These are phyloP conservation scores for Beauveria sp. DNA, from an alignment of 2,329 filamentous ascomycete species.

Conservation along the genomic window DNA sequence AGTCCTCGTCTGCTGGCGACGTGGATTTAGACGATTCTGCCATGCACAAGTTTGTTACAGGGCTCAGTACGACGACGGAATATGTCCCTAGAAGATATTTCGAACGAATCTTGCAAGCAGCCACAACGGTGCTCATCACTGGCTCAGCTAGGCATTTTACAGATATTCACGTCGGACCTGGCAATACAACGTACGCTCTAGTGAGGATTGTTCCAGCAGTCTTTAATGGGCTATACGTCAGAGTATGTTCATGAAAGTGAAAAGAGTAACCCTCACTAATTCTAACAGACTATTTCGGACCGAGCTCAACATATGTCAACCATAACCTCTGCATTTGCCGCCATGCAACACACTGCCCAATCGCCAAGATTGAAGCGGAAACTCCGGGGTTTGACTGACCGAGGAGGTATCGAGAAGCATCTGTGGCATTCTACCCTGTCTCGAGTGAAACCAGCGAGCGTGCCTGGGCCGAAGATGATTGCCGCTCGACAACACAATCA, in stretches of 20 bases:
- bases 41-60: background rate
- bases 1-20: background rate
- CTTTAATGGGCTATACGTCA: slow-evolving; percentile 28
- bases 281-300: slow-evolving; percentile 19
- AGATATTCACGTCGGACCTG: slow-evolving; percentile 16
- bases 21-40: background rate
- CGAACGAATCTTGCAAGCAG: slow-evolving; percentile 13
- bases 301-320: slow-evolving; percentile 20
- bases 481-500: background rate
- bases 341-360: slow-evolving; percentile 25
- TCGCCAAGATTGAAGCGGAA: slow-evolving; percentile 27
- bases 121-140: slow-evolving; percentile 21
- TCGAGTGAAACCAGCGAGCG: background rate
- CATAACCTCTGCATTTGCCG: slow-evolving; percentile 24
- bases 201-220: slow-evolving; percentile 25
- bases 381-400: slow-evolving; percentile 12
- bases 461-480: background rate
- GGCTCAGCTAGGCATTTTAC: slow-evolving; percentile 18
- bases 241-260: slow-evolving; percentile 17
- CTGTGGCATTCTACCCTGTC: background rate
- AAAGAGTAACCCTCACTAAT: background rate
- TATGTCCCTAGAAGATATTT: background rate
- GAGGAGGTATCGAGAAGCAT: background rate
- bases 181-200: slow-evolving; percentile 18
- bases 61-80: background rate